Evolutionary conservation across 768 basidiomycete genomes (phyloP).

Genomic region (Peribolospora baueri): DNA sequence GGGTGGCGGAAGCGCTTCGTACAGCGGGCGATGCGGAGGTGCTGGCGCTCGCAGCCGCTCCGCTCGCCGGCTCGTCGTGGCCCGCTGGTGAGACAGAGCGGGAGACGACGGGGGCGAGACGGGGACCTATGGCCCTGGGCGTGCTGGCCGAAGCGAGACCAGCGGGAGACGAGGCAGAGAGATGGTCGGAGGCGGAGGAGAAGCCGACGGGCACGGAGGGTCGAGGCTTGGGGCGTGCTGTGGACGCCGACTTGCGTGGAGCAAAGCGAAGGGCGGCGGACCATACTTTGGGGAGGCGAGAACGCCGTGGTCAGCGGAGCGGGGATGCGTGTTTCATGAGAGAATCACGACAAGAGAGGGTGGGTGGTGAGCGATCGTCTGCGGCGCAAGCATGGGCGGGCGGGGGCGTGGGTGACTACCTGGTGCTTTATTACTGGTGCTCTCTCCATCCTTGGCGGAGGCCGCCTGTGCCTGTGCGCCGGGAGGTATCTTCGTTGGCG

Average conservation of each 20-base stretch:
- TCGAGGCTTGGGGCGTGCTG: not conserved
- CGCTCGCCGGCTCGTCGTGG: not conserved
- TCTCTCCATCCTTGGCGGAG: not conserved
- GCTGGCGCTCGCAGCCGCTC: no score
- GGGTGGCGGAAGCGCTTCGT: no score
- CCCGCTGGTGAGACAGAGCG: not conserved
- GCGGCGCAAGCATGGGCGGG: not conserved
- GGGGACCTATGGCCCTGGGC: not conserved
- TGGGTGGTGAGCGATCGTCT: not conserved
- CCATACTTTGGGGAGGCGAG: not conserved
- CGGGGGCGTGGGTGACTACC: constrained; percentile 3
- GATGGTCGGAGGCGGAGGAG: not conserved
- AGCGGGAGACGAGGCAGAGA: not conserved
- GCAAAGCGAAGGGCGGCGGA: not conserved
- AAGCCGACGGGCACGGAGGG: not conserved
- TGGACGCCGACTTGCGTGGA: not conserved
- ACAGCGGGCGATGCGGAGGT: no score
- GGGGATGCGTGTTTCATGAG: not conserved
- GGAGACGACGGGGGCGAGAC: no score
- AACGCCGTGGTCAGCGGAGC: not conserved
- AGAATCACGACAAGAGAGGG: not conserved
- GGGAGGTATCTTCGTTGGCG: no score
- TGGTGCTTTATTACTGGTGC: no score
- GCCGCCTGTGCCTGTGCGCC: no score
- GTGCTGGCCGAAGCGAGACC: not conserved